Base-by-base conservation (phyloP, 345 rosid genomes). In the Eucalyptus pauciflora region DNA sequence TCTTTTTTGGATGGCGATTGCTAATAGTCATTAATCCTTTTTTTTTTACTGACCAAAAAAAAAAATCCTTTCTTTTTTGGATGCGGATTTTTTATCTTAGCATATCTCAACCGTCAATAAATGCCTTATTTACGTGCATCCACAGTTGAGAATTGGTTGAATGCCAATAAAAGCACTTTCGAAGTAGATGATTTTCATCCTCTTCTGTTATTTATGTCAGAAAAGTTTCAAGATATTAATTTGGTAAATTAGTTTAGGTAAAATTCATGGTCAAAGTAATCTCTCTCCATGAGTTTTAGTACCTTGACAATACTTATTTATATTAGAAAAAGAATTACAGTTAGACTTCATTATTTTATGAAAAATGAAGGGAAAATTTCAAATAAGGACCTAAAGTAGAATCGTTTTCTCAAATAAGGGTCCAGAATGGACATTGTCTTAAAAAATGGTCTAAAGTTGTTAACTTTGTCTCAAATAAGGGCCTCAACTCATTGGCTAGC, bases 341-440 rank as follows among this genome's bases (percentile, higher is more conserved):
- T 60, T 25, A 1, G n/a, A 3, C 2, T 58, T 27, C 14, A 4
- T 25, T 25, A 10, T 58, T 25, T 58, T 1, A 2, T 0, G 1
- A 25, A 58, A 24, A 58, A 25, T 58, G 7, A 58, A 58, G 33
- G 33, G 33, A 33, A 33, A 33, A 33, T 33, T 33, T 33, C 33
- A 33, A 33, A 33, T 33, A 33, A 33, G 33, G 33, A 33, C 33
- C 33, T 33, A 33, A 33, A 33, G 33, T 33, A 33, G 33, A 33
- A 33, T 3, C 33, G 33, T 33, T 33, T 33, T 33, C 33, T 33
- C 33, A 33, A 33, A 33, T 33, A 33, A 33, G 33, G 33, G 33
- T 33, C 33, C 33, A 33, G 33, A 33, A 3, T 33, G 33, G 33
- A 33, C 33, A 33, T 33, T 33, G 33, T 33, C 33, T 33, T 33